phyloP scores from a whole-genome alignment of 2,329 filamentous ascomycete species.

The Penicillium sp. region DNA sequence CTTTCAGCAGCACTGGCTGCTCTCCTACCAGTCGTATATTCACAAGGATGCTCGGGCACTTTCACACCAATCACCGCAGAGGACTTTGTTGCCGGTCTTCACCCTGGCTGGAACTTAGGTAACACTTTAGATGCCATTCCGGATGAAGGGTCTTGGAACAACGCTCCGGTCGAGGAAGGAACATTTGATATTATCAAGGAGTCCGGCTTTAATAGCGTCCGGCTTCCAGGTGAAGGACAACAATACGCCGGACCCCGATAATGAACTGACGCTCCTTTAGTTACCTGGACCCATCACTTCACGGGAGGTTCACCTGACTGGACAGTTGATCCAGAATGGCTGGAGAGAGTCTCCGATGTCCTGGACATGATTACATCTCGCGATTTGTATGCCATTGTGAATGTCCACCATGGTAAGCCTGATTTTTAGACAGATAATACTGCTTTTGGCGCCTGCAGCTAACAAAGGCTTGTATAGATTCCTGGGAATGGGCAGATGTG shows the following conservation, averaged over 20 bases:
- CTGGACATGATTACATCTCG: constrained; percentile 60
- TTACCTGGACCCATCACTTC: constrained; percentile 65
- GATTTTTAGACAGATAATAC: too few species aligned
- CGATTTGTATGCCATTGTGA: constrained; percentile 60
- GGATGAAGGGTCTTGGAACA: constrained; percentile 64
- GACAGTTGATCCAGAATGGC: constrained; percentile 60
- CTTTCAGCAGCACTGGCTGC: constrained; percentile 18
- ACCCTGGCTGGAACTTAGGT: constrained; percentile 65
- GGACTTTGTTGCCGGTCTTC: constrained; percentile 54
- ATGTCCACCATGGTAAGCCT: constrained; percentile 59
- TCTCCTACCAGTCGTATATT: constrained; percentile 16
- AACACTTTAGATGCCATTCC: constrained; percentile 64
- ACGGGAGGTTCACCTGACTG: constrained; percentile 55
- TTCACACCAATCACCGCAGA: constrained; percentile 54
- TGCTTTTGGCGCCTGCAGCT: background rate
- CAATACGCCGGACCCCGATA: too few species aligned
- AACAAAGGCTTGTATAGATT: constrained; percentile 40
- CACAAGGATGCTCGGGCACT: constrained; percentile 44
- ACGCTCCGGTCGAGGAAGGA: constrained; percentile 53
- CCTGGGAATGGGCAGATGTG: constrained; percentile 63
- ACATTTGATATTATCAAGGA: constrained; percentile 60
- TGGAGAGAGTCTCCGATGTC: constrained; percentile 63
- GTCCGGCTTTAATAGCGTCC: constrained; percentile 62
- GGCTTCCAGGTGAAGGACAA: constrained; percentile 51
- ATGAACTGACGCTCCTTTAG: constrained; percentile 33